Evolutionary conservation across 148 eudicot genomes (phyloP).

Genomic region (Chenopodium formosanum): DNA sequence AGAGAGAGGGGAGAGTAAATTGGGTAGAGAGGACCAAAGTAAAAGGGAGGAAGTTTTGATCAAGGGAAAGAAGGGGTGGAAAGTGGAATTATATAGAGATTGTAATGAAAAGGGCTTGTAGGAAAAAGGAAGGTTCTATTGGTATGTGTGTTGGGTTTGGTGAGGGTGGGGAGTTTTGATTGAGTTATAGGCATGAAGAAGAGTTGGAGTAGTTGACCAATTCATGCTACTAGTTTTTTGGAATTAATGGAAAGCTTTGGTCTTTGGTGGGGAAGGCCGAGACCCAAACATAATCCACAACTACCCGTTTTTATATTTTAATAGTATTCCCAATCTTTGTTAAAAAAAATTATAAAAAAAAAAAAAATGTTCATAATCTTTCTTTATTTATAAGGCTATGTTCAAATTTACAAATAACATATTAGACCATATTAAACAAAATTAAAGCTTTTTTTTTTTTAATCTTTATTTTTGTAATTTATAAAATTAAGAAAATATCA

Average conservation of each 20-base stretch:
- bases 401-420: too few relatives aligned
- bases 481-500: too few relatives aligned
- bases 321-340: too few relatives aligned
- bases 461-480: too few relatives aligned
- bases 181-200: neutral
- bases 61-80: neutral
- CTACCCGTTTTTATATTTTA: neutral
- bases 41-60: neutral
- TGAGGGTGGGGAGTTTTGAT: neutral
- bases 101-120: neutral
- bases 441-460: too few relatives aligned
- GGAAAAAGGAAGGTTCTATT: conserved; percentile 24
- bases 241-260: neutral
- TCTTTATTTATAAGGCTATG: too few relatives aligned
- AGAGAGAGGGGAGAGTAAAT: neutral
- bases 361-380: too few relatives aligned
- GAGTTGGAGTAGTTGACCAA: conserved; percentile 15
- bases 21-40: neutral
- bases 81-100: conserved; percentile 4
- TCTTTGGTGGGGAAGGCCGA: conserved; percentile 3
- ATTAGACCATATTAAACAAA: too few relatives aligned
- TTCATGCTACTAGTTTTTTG: neutral
- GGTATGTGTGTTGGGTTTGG: conserved; percentile 19
- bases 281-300: neutral
- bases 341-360: too few relatives aligned